A percentile compares a stretch with the other conserved stretches of the same genome.
Conservation (phyloP, 495 filamentous ascomycete species). For the Neurospora terricola region DNA sequence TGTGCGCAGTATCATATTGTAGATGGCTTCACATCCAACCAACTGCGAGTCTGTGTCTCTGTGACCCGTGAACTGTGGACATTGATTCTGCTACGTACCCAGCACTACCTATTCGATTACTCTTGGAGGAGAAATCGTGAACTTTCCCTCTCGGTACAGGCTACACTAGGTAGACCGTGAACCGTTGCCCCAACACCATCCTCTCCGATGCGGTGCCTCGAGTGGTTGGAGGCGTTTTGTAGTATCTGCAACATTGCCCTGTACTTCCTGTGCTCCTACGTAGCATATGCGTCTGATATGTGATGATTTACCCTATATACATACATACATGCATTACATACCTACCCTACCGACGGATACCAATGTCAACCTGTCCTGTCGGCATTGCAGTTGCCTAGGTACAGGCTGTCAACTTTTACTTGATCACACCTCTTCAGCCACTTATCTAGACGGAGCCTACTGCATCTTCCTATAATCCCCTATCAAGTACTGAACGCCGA, state of each 20-base stretch:
- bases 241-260: not conserved
- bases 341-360: not conserved
- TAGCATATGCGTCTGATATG: not conserved
- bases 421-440: not conserved
- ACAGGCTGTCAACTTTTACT: not conserved
- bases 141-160: not conserved
- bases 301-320: not conserved
- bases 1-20: not conserved
- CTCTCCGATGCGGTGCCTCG: not conserved
- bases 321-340: not conserved
- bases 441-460: not conserved
- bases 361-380: not conserved
- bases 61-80: not conserved
- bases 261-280: not conserved
- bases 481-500: not conserved
- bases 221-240: not conserved
- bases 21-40: not conserved
- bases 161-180: not conserved
- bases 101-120: not conserved
- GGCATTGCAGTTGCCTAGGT: not conserved
- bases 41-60: not conserved
- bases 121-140: not conserved
- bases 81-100: not conserved
- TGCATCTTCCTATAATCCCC: not conserved
- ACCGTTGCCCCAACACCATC: not conserved